A percentile compares a stretch with the other conserved stretches of the same genome.
Conservation (phyloP, 1,284 basidiomycete genomes). For the Ceratobasidium sp. region DNA sequence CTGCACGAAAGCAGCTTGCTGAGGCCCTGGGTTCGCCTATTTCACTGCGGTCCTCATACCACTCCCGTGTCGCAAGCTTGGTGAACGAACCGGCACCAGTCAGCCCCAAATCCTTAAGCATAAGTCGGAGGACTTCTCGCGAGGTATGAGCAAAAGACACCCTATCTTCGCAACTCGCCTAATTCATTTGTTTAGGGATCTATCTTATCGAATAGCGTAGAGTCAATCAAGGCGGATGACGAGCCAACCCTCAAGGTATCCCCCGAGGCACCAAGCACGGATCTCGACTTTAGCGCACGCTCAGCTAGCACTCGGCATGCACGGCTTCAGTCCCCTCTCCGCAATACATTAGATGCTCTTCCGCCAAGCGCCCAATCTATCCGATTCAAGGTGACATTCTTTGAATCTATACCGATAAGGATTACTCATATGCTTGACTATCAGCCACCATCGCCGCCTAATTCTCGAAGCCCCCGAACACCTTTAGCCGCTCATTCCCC, state of each 20-base stretch:
- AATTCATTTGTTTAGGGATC: background rate
- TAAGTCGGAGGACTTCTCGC: conserved; percentile 7
- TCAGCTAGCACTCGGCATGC: background rate
- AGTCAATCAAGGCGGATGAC: background rate
- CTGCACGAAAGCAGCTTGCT: conserved; percentile 17
- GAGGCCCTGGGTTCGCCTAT: conserved; percentile 27
- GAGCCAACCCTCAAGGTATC: conserved; percentile 22
- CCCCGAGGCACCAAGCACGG: background rate
- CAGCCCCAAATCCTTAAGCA: background rate
- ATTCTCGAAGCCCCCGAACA: conserved; percentile 9
- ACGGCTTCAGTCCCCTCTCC: conserved; percentile 12
- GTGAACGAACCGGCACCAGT: background rate
- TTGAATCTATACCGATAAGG: background rate
- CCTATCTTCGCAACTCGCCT: background rate
- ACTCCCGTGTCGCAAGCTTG: conserved; percentile 11
- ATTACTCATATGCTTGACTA: background rate
- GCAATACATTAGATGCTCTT: background rate
- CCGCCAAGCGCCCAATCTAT: background rate
- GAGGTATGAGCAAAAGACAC: conserved; percentile 2
- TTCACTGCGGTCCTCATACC: background rate
- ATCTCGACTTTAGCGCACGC: background rate
- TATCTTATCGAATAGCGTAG: background rate
- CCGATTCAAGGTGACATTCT: conserved; percentile 11
- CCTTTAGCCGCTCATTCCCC: conserved; percentile 29
- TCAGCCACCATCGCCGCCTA: conserved; percentile 10